Base-by-base conservation (phyloP, 2,329 filamentous ascomycete genomes). In the Nemania bipapillata region DNA sequence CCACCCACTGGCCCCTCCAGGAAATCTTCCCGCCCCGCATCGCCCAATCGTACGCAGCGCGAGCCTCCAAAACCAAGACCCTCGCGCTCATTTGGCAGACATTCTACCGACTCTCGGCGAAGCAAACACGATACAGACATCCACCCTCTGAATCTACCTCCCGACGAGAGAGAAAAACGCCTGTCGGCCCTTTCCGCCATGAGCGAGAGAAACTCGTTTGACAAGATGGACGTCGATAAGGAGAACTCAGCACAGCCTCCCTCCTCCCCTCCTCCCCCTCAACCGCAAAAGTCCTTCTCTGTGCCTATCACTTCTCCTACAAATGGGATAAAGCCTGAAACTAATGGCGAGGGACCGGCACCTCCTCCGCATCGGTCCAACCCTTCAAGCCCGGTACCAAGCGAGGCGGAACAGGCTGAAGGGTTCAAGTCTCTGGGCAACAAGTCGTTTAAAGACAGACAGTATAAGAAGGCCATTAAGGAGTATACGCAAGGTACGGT, bases 361-460 rank as follows among this genome's bases (percentile, higher is more conserved):
- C 92, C 92, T 61, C 92, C 92, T 59, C 92, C 91, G 67, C 92
- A 94, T 81, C 86, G 87, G 75, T 89, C 87, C 30, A 88, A 86
- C 76, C 86, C 87, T 52, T 86, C 85, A 63, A 90, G 86, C 78
- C 88, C 87, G 50, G 82, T 83, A 57, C 82, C 85, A 52, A 85
- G 82, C 40, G 80, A 84, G 26, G 80, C 82, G 49, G 92, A 95
- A 62, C 93, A 97, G 78, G 93, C 95, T 28, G 96, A 99, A 82
- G 86, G 89, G 12, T 97, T 91, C 87, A 99, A 99, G 85, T 89
- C 92, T 75, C 89, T 92, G 1, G 96, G 96, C 67, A 99, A 99
- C 84, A 96, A 96, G 77, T 95, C 93, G 78, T 99, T 97, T 87
- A 98, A 97, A 84, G 92, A 94, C 72, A 93, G 91, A 79, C 92